phyloP scores from a whole-genome alignment of 805 yeast genomes.

The Metschnikowia picachoensis region DNA sequence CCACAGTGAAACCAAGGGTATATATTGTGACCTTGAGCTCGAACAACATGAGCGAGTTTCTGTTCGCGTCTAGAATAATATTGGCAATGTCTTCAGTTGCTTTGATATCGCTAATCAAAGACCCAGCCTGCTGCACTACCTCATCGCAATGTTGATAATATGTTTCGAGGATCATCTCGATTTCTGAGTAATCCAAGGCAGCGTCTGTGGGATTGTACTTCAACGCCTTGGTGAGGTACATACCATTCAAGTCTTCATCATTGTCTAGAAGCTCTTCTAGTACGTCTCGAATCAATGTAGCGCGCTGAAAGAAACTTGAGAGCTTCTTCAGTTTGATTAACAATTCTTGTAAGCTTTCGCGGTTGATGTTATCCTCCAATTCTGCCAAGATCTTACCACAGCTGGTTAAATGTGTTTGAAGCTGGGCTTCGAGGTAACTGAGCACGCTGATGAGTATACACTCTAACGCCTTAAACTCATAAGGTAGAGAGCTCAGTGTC shows the following conservation, averaged over 20 bases:
- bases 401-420: slow-evolving; percentile 50
- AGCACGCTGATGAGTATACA: slow-evolving; percentile 77
- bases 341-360: slow-evolving; percentile 69
- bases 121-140: slow-evolving; percentile 85
- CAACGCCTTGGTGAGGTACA: slow-evolving; percentile 60
- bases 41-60: slow-evolving; percentile 84
- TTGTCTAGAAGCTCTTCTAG: slow-evolving; percentile 80
- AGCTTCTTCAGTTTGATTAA: slow-evolving; percentile 69
- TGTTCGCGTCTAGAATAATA: slow-evolving; percentile 84
- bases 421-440: slow-evolving; percentile 73
- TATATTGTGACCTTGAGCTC: slow-evolving; percentile 80
- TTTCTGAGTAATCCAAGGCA: slow-evolving; percentile 54
- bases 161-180: slow-evolving; percentile 83
- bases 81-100: slow-evolving; percentile 92
- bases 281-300: slow-evolving; percentile 71
- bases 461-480: slow-evolving; percentile 82
- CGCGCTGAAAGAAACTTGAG: slow-evolving; percentile 69
- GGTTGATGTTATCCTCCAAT: slow-evolving; percentile 74
- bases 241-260: slow-evolving; percentile 77
- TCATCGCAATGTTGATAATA: slow-evolving; percentile 92
- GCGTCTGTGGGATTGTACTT: slow-evolving; percentile 17
- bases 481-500: slow-evolving; percentile 27
- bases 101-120: slow-evolving; percentile 74
- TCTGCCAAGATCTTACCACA: slow-evolving; percentile 66
- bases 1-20: slow-evolving; percentile 81